Conservation (phyloP, 371 early-diverging fungal genomes). For the Phascolomyces articulosus region DNA sequence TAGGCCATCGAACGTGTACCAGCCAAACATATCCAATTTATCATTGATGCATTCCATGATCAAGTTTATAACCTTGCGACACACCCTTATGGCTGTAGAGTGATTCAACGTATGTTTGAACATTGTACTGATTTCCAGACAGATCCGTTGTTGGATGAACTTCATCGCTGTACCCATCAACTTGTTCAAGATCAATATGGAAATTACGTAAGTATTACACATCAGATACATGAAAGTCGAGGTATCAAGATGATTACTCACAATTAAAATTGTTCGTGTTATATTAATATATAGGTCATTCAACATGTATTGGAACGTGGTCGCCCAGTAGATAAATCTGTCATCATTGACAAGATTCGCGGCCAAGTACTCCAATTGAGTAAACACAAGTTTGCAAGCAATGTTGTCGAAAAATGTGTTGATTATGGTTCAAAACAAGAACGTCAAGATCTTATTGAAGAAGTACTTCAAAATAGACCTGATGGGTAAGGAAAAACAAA, state of each 20-base stretch:
- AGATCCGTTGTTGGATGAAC: conserved; percentile 89
- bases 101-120: conserved; percentile 99
- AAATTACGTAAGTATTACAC: conserved; percentile 67
- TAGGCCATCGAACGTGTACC: conserved; percentile 95
- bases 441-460: conserved; percentile 84
- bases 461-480: conserved; percentile 75
- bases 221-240: no score
- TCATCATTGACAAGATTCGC: conserved; percentile 88
- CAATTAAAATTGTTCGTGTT: no score
- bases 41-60: conserved; percentile 97
- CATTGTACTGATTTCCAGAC: conserved; percentile 92
- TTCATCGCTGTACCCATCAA: conserved; percentile 90
- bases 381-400: conserved; percentile 99
- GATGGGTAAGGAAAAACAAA: conserved; percentile 61
- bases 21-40: conserved; percentile 91
- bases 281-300: conserved; percentile 50
- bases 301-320: conserved; percentile 99
- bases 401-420: conserved; percentile 98
- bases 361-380: conserved; percentile 89
- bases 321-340: conserved; percentile 79
- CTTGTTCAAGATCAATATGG: conserved; percentile 99
- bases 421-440: conserved; percentile 77
- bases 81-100: conserved; percentile 99
- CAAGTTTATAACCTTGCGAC: conserved; percentile 97
- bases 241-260: no score